phyloP scores from a whole-genome alignment of 371 early-diverging fungal genomes.

The Apophysomyces trapeziformis region DNA sequence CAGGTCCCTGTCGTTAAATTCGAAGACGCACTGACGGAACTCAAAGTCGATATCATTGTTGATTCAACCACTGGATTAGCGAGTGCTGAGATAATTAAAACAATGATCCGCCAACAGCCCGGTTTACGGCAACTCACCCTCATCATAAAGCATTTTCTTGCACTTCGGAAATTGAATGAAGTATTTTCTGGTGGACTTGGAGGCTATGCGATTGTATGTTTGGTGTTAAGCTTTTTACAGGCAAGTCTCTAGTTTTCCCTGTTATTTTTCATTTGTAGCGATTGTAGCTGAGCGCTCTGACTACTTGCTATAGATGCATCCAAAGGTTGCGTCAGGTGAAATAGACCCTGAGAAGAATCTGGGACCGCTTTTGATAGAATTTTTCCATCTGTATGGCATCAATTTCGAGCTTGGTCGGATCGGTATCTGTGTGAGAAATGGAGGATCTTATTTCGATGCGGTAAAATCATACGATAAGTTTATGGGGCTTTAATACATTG shows the following conservation, averaged over 20 bases:
- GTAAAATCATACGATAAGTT: conserved; percentile 17
- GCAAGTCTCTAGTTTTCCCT: conserved; percentile 20
- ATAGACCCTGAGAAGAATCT: conserved; percentile 81
- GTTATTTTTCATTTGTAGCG: neutral
- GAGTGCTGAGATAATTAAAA: conserved; percentile 63
- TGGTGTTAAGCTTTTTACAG: conserved; percentile 88
- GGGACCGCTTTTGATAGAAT: conserved; percentile 91
- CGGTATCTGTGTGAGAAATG: conserved; percentile 68
- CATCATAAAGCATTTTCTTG: conserved; percentile 85
- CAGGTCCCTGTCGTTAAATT: conserved; percentile 95
- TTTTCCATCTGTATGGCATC: conserved; percentile 94
- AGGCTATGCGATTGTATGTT: conserved; percentile 86
- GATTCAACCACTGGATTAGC: conserved; percentile 74
- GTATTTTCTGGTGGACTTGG: conserved; percentile 94
- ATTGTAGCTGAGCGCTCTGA: neutral
- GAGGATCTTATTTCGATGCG: conserved; percentile 68
- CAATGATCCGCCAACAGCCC: conserved; percentile 57
- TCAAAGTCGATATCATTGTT: conserved; percentile 85
- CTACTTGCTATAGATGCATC: conserved; percentile 71
- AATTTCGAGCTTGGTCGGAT: conserved; percentile 71
- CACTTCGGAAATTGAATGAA: conserved; percentile 81
- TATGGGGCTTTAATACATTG: neutral
- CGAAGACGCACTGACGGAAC: conserved; percentile 67
- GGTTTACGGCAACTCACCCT: conserved; percentile 73
- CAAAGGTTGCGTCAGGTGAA: conserved; percentile 66